Evolutionary conservation across 1,284 basidiomycete genomes (phyloP), one percentile per base, ranked within the genome.

Genomic region (Cystobasidium slooffiae): DNA sequence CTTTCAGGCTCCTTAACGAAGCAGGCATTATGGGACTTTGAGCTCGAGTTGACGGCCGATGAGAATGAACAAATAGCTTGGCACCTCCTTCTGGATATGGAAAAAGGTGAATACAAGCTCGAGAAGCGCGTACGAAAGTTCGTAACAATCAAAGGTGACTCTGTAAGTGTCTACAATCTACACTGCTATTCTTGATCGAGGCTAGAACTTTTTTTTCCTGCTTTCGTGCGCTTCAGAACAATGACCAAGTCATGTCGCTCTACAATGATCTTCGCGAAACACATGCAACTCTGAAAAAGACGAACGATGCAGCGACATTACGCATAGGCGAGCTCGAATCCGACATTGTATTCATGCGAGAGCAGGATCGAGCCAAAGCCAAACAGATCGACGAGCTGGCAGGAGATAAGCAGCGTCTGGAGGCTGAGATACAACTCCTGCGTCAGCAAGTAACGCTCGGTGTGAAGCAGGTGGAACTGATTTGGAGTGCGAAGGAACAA

Each of bases 61-160:
- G 70, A 73, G 8, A 18, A 44, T 12, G 55, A 24, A 12, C 51
- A 61, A 44, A 46, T 6, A 16, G 31, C 46, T 24, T 73, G 70
- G 70, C 51, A 56, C 20, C 31, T 73, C 5, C 12, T 73, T 22
- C 9, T 73, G 9, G 53, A 65, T n/a, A 59, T 47, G 8, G 7
- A 6, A 3, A 31, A 14, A 5, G 39, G 51, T n/a, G 52, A 31
- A 7, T 73, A 63, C 62, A 37, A 46, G 62, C 62, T 73, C 9
- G 70, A 73, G 63, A 73, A 51, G 63, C 61, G 70, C 7, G 43
- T 56, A n/a, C 39, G 58, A n/a, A 18, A 20, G n/a, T 44, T 47
- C 22, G 37, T 46, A 37, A 44, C 14, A 16, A 18, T 49, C 5
- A 22, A 24, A 12, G 59, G 10, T 1, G 31, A 44, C 31, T 41